phyloP scores from a whole-genome alignment of 1,284 basidiomycete species.

The Somion occarium region DNA sequence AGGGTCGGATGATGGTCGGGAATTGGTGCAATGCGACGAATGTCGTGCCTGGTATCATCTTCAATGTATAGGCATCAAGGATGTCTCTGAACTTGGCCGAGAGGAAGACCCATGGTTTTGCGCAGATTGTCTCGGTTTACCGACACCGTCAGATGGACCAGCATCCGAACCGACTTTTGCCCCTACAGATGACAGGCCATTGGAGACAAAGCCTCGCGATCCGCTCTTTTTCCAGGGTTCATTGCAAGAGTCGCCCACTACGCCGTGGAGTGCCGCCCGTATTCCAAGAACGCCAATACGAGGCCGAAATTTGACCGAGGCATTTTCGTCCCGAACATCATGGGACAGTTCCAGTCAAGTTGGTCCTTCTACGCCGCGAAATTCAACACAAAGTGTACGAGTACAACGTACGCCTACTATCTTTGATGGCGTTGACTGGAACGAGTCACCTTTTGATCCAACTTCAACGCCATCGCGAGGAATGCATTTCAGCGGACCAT shows the following conservation, averaged over 20 bases:
- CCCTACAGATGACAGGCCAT: slow-evolving; percentile 47
- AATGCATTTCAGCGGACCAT: slow-evolving; percentile 49
- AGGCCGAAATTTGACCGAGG: slow-evolving; percentile 24
- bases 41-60: slow-evolving; percentile 77
- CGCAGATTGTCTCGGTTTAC: slow-evolving; percentile 37
- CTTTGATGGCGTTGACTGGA: slow-evolving; percentile 32
- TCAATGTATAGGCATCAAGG: slow-evolving; percentile 63
- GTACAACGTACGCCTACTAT: slow-evolving; percentile 37
- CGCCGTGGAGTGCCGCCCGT: slow-evolving; percentile 34
- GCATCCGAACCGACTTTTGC: slow-evolving; percentile 53
- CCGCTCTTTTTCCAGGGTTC: slow-evolving; percentile 50
- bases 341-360: slow-evolving; percentile 31
- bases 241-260: slow-evolving; percentile 48
- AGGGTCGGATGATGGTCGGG: slow-evolving; percentile 58
- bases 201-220: slow-evolving; percentile 34
- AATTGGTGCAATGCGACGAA: slow-evolving; percentile 72
- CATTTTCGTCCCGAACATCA: slow-evolving; percentile 40
- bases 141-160: slow-evolving; percentile 28
- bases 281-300: slow-evolving; percentile 43
- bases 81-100: slow-evolving; percentile 56
- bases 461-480: slow-evolving; percentile 71
- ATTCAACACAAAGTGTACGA: slow-evolving; percentile 35
- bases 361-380: slow-evolving; percentile 49
- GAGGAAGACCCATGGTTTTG: slow-evolving; percentile 79
- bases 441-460: slow-evolving; percentile 61